Evolutionary conservation across 2,329 filamentous ascomycete species (phyloP).

Genomic region (Epicoccum nigrum): DNA sequence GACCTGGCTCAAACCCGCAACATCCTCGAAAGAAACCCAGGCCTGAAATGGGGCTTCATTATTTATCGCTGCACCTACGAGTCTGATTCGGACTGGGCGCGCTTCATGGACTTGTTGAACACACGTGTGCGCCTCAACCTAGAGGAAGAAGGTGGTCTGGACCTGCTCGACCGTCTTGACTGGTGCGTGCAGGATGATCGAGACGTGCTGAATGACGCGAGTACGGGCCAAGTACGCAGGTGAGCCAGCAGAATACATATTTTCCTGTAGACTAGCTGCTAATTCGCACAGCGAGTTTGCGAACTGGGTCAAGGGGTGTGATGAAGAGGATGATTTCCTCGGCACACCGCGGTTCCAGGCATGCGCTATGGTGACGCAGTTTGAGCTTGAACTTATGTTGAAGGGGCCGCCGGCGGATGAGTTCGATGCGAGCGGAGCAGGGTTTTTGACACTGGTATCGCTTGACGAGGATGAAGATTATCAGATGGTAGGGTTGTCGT

Average conservation of each 20-base stretch:
- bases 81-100: slow-evolving; percentile 8
- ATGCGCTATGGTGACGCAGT: slow-evolving; percentile 11
- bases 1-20: not conserved
- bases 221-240: not conserved
- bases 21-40: not conserved
- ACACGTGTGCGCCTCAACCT: slow-evolving; percentile 12
- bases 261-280: not conserved
- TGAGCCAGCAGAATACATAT: not conserved
- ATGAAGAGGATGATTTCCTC: slow-evolving; percentile 6
- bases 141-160: not conserved
- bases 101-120: slow-evolving; percentile 17
- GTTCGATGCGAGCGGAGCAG: slow-evolving; percentile 5
- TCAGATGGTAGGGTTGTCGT: slow-evolving; percentile 15
- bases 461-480: slow-evolving; percentile 11
- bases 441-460: slow-evolving; percentile 12
- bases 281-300: slow-evolving; percentile 2
- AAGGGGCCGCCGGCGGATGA: slow-evolving; percentile 11
- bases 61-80: slow-evolving; percentile 23
- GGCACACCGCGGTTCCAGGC: slow-evolving; percentile 14
- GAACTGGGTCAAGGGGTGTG: slow-evolving; percentile 7
- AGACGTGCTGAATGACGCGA: slow-evolving; percentile 4
- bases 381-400: slow-evolving; percentile 1
- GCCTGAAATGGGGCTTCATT: slow-evolving; percentile 20
- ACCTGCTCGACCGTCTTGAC: slow-evolving; percentile 18
- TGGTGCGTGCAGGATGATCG: slow-evolving; percentile 20